These are phyloP conservation scores for Rhodotorula sp. DNA, from an alignment of 1,284 basidiomycete species.

Conservation along the genomic window DNA sequence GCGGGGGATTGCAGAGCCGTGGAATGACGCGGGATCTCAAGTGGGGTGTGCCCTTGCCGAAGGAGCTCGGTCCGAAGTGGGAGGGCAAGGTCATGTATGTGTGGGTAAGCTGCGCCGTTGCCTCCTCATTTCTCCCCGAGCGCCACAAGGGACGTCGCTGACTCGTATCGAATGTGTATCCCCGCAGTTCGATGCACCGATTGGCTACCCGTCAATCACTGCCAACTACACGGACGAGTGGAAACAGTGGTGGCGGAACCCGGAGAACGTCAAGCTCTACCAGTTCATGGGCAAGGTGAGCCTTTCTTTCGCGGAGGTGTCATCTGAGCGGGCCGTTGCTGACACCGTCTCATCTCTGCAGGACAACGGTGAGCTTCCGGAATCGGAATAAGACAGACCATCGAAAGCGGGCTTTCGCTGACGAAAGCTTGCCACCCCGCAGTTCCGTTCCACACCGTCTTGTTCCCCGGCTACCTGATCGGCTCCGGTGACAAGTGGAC, in stretches of 20 bases:
- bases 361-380: conserved; percentile 32
- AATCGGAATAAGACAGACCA: fast-evolving
- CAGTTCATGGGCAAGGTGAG: conserved; percentile 81
- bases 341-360: not conserved
- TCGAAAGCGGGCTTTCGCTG: not conserved
- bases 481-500: conserved; percentile 93
- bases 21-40: conserved; percentile 91
- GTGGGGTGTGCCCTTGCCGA: conserved; percentile 94
- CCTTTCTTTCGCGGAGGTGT: not conserved
- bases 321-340: not conserved
- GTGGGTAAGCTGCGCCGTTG: conserved; percentile 38
- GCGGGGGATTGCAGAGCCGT: conserved; percentile 80
- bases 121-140: not conserved
- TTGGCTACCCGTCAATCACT: conserved; percentile 97
- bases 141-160: not conserved
- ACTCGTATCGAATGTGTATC: fast-evolving
- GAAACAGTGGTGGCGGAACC: conserved; percentile 97
- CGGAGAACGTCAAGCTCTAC: conserved; percentile 84
- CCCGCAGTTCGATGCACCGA: conserved; percentile 90
- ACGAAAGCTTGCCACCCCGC: not conserved
- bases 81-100: conserved; percentile 92
- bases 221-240: conserved; percentile 92
- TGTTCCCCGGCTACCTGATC: conserved; percentile 87
- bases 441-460: conserved; percentile 83
- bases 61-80: conserved; percentile 66